Evolutionary conservation across 257 asterid genomes (phyloP).

Genomic region (Solanum chilense): DNA sequence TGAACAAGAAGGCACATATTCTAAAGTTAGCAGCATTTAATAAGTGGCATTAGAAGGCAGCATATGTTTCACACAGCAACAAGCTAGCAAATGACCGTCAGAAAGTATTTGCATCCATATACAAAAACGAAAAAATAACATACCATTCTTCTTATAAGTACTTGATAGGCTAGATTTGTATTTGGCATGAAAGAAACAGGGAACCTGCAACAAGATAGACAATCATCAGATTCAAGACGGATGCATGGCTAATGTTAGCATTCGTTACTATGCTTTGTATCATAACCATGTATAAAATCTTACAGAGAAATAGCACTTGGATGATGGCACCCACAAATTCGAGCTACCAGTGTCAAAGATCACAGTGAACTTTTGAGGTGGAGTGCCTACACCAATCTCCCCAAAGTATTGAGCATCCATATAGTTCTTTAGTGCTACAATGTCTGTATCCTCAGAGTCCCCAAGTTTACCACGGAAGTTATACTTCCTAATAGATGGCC

Average conservation of each 20-base stretch:
- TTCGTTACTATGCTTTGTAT: not conserved
- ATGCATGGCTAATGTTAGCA: not conserved
- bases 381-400: constrained; percentile 84
- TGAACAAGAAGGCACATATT: not conserved
- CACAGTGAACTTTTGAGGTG: constrained; percentile 88
- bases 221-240: not conserved
- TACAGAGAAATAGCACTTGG: constrained; percentile 89
- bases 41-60: not conserved
- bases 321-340: constrained; percentile 95
- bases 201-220: constrained; percentile 40
- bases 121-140: constrained; percentile 1
- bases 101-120: not conserved
- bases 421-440: constrained; percentile 72
- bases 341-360: constrained; percentile 97
- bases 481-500: constrained; percentile 59
- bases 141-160: constrained; percentile 73
- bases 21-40: not conserved
- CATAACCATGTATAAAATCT: constrained; percentile 10
- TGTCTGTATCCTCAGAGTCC: constrained; percentile 54
- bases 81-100: not conserved
- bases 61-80: not conserved
- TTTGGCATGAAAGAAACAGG: constrained; percentile 85
- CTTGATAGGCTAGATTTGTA: constrained; percentile 67
- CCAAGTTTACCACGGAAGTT: constrained; percentile 35
- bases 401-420: constrained; percentile 99